Base-by-base conservation (phyloP, 495 filamentous ascomycete genomes). In the Penicillium daleae region DNA sequence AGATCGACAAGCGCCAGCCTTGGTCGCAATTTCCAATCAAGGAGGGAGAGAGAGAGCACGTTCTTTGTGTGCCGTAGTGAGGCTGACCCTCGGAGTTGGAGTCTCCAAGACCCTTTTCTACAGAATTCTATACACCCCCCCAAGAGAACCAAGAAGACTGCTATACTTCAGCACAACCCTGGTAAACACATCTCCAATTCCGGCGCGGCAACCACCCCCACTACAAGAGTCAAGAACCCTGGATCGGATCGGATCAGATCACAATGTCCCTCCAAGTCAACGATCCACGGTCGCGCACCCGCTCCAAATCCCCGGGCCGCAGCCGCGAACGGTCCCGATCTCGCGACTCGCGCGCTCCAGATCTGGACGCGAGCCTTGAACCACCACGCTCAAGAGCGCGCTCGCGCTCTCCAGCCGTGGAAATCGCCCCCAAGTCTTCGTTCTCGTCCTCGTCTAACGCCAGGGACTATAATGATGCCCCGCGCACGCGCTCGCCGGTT, bases 231-330 rank as follows among this genome's bases (percentile, higher is more conserved):
- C 39, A 27, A 29, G 21, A 19, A 46, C 8, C 39, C 8, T 50
- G 40, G 57, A 52, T 49, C 33, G n/a, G n/a, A n/a, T n/a, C n/a
- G n/a, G n/a, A n/a, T n/a, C 61, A 57, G 61, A 60, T 51, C 62
- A 49, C 64, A 63, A 77, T 76, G 75, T 80, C 85, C 54, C 80
- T 90, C 44, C 78, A 84, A 57, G 84, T 86, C 60, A 77, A 83
- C 65, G 81, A 87, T 67, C 74, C 80, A 74, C 82, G 83, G 66
- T 85, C 84, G 62, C 84, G 85, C 61, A 84, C 78, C 56, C 84
- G 86, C 58, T 86, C 85, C 66, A 87, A 82, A 53, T 89, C 87
- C 13, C 84, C 86, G 35, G 74, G 79, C 59, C 78, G 78, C 58
- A 73, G 67, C 56, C 73, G 74, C 50, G 81, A 82, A 35, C 80